Evolutionary conservation across 306 rosid species (phyloP), one percentile per base, ranked within the genome.

Genomic region (Quercus agrifolia): DNA sequence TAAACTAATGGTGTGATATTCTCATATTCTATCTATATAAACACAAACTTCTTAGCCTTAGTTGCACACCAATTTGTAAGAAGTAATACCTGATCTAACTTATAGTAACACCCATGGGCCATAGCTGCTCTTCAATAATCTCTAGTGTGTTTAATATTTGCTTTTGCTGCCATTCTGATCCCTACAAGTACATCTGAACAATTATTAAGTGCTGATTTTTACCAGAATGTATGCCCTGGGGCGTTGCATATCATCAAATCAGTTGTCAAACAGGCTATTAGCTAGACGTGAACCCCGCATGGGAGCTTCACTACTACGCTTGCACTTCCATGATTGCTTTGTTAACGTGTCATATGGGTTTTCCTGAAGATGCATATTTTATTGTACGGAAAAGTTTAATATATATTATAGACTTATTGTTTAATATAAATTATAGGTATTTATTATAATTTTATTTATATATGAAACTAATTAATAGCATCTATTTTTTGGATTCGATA

Each of bases 281-380:
- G 28, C 28, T 27, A 3, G 0, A n/a, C 80, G 69, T 19, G 84
- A 86, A 66, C 61, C 8, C 5, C 89, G 84, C 51, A 73, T 69
- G 14, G 89, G 86, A 31, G 89, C 86, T 2, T 87, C 86, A 11
- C 81, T 87, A 14, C 80, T 87, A 14, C 90, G 84, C 35, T 35
- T 87, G 77, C 88, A 87, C 63, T 87, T 87, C 73, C 88, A 87
- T 33, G 90, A 84, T 46, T 87, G 90, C 77, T 87, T 87, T 64
- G 90, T 87, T 23, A 81, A 87, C 27, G 90, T 76, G 3, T 21
- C 5, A 13, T 35, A 13, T 62, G 3, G 14, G 15, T 31, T 27
- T 2, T 70, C 10, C 13, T 8, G 27, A 11, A 58, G 3, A 9
- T n/a, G 30, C 4, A 2, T 21, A 2, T 20, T 3, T 2, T 6